phyloP scores from a whole-genome alignment of 345 rosid genomes.

The Fremontodendron californicum region DNA sequence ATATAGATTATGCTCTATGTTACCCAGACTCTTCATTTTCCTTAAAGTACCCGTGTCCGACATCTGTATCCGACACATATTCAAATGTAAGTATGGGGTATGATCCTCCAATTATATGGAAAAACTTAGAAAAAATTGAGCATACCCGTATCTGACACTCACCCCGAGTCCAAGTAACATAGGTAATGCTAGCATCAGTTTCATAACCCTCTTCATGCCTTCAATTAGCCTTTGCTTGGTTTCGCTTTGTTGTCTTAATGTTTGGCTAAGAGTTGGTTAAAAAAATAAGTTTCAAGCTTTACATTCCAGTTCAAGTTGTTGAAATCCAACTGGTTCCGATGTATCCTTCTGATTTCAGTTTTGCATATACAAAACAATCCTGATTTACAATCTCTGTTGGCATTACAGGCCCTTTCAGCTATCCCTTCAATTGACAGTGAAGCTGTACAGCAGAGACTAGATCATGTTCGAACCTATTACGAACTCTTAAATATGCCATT shows the following conservation, averaged over 20 bases:
- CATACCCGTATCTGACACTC: too few relatives aligned
- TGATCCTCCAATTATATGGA: too few relatives aligned
- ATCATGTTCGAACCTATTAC: conserved; percentile 80
- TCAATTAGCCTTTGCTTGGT: background rate
- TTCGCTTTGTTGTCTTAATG: background rate
- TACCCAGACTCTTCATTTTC: too few relatives aligned
- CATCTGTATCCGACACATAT: too few relatives aligned
- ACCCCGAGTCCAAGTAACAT: too few relatives aligned
- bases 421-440: conserved; percentile 83
- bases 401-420: conserved; percentile 81
- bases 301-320: background rate
- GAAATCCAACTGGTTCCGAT: background rate
- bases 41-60: too few relatives aligned
- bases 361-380: background rate
- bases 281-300: background rate
- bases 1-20: background rate
- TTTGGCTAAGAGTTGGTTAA: background rate
- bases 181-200: conserved; percentile 3
- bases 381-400: conserved; percentile 6
- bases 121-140: too few relatives aligned
- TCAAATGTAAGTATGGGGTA: too few relatives aligned
- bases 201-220: background rate
- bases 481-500: conserved; percentile 95
- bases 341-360: background rate
- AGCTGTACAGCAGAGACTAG: conserved; percentile 68